Evolutionary conservation across 768 basidiomycete species (phyloP), one percentile per base, ranked within the genome.

Genomic region (Psilocybe cyanescens): DNA sequence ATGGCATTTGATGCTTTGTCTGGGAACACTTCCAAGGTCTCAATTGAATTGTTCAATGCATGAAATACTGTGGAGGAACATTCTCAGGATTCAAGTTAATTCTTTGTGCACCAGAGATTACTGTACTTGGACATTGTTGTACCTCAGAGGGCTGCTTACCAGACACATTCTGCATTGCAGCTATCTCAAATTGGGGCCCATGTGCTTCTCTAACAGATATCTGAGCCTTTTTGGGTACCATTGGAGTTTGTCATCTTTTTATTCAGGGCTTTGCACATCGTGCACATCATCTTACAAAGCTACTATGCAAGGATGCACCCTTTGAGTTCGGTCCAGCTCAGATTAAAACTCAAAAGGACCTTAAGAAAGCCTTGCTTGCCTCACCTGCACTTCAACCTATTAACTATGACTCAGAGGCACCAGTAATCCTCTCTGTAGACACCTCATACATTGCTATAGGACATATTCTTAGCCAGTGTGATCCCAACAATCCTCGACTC

Each of bases 1-100:
- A 17, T 19, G 41, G 17, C n/a, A 56, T 56, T 12, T 2, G 39
- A 28, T 7, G 39, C 0, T 56, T 56, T 30, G 29, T 56, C 4
- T 56, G 55, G 55, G 55, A 56, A n/a, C 55, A 56, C 55, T 45
- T 45, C 11, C 39, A 56, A 16, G 30, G 30, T 30, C 17, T 56
- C 3, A 56, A 56, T 12, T 19, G 39, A 8, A 9, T 35, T 35
- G 33, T 35, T 6, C 33, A 35, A 9, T 2, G 2, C 9, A 35
- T 35, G 33, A 35, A 35, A 9, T 35, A 35, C 33, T 35, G 6
- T 35, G 33, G 33, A 6, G 33, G 33, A 6, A 35, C 33, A 5
- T 35, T 35, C 2, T 35, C 33, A 5, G 33, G 33, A 9, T 35
- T 35, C 33, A 35, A 35, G 33, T 35, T 2, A 1, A 5, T 35